Base-by-base conservation (phyloP, 1,284 basidiomycete genomes). In the Trametes polyzona region DNA sequence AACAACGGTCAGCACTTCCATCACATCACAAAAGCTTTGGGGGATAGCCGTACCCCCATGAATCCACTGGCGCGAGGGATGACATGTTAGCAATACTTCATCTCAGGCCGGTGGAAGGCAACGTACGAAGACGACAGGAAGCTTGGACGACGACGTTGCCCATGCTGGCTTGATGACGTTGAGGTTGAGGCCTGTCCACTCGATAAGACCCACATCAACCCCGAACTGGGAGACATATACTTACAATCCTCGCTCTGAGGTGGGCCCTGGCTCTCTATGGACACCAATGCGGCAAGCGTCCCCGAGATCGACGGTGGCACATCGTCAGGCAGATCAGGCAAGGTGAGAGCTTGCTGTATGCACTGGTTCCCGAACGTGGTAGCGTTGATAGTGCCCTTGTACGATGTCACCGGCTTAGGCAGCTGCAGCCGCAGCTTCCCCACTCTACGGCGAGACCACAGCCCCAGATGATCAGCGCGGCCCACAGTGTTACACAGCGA, bases 121-220 rank as follows among this genome's bases (percentile, higher is more conserved):
- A 71, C 76, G 52, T 64, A 83, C 82, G 35, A 78, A 76, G 8
- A 84, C 74, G 8, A 87, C 82, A 0, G 86, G 84, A 23, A 84
- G 69, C 35, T 79, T 78, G 2, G 75, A 73, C 0, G 59, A 62
- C 2, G 76, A 50, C 0, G 67, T 72, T 0, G 75, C 71, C 19
- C 67, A 70, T 2, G 74, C 69, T 5, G 84, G 80, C 32, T 74
- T 78, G 55, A 81, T 73, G 8, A 88, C 78, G 65, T 87, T 87
- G 58, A 86, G 62, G 1, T 75, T 79, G 37, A 87, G 69, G 63
- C 86, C 84, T 80, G 17, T 12, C 17, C 5, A 30, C 7, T 4
- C 2, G 6, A 19, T 33, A 7, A 27, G 17, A 23, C n/a, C 10
- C 3, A 39, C 17, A 11, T 21, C n/a, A n/a, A n/a, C n/a, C n/a